phyloP scores from a whole-genome alignment of 2,329 filamentous ascomycete species.

The Blastomyces emzantsi region DNA sequence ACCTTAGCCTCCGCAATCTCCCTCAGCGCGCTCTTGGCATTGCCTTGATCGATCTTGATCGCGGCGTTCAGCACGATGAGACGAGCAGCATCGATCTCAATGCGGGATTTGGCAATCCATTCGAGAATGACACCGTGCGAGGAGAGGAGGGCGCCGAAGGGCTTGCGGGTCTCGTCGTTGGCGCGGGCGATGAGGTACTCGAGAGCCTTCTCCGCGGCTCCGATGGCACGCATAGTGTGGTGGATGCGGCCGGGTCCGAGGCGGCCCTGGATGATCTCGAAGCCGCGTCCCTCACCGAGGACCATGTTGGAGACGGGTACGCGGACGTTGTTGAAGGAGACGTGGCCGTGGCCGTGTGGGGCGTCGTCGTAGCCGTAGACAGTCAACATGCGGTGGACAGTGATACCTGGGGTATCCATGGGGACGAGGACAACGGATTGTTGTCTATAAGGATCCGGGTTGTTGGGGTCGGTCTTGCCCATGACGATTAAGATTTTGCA shows the following conservation, averaged over 20 bases:
- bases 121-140: conserved; percentile 93
- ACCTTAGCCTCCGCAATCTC: conserved; percentile 97
- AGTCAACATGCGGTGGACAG: conserved; percentile 84
- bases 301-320: conserved; percentile 78
- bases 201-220: conserved; percentile 79
- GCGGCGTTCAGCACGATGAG: conserved; percentile 90
- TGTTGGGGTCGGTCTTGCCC: conserved; percentile 75
- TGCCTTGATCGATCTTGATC: conserved; percentile 81
- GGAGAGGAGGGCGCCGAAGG: conserved; percentile 78
- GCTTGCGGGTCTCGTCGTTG: conserved; percentile 83
- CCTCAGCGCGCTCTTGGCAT: conserved; percentile 80
- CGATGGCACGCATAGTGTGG: conserved; percentile 93
- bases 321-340: conserved; percentile 81
- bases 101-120: conserved; percentile 82
- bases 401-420: conserved; percentile 70
- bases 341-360: conserved; percentile 94
- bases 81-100: conserved; percentile 89
- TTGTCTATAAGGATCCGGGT: conserved; percentile 72
- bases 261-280: conserved; percentile 97
- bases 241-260: conserved; percentile 94
- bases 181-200: conserved; percentile 93
- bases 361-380: conserved; percentile 97
- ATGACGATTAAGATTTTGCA: conserved; percentile 95
- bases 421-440: conserved; percentile 92
- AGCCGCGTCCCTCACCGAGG: conserved; percentile 85